Evolutionary conservation across 192 early-diverging fungal species (phyloP).

Genomic region (Gigaspora rosea): DNA sequence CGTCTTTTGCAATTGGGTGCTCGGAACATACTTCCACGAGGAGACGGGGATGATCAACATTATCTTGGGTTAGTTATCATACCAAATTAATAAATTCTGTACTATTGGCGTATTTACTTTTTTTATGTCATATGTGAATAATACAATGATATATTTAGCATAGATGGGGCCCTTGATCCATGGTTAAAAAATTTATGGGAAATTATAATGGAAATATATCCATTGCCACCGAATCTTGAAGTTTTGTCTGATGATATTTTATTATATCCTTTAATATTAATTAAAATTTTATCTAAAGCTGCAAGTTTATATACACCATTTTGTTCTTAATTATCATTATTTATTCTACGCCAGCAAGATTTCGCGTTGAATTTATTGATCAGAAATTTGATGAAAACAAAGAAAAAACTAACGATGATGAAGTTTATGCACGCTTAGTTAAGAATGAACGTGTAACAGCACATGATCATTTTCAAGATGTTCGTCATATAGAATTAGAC

Average conservation of each 20-base stretch:
- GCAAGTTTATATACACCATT: constrained; percentile 12
- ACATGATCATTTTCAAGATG: constrained; percentile 87
- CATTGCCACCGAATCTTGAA: constrained; percentile 55
- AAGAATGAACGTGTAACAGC: constrained; percentile 73
- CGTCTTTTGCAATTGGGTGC: constrained; percentile 88
- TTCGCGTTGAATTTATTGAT: constrained; percentile 49
- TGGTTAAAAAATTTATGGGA: constrained; percentile 85
- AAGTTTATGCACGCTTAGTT: constrained; percentile 45
- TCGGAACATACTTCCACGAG: constrained; percentile 61
- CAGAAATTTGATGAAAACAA: constrained; percentile 13
- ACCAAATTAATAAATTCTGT: not conserved
- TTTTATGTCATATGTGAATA: not conserved
- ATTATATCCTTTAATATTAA: constrained; percentile 36
- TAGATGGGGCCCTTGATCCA: constrained; percentile 87
- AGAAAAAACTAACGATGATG: constrained; percentile 27
- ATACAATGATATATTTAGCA: constrained; percentile 31
- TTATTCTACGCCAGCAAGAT: constrained; percentile 37
- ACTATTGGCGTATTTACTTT: not conserved
- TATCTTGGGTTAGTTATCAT: constrained; percentile 69
- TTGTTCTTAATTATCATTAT: not conserved
- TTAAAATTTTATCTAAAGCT: constrained; percentile 26
- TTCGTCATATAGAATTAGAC: constrained; percentile 77
- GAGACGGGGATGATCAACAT: constrained; percentile 96
- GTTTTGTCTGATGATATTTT: constrained; percentile 58
- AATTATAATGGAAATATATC: constrained; percentile 58